phyloP scores from a whole-genome alignment of 208 protist species.

The Naegleria lovaniensis region DNA sequence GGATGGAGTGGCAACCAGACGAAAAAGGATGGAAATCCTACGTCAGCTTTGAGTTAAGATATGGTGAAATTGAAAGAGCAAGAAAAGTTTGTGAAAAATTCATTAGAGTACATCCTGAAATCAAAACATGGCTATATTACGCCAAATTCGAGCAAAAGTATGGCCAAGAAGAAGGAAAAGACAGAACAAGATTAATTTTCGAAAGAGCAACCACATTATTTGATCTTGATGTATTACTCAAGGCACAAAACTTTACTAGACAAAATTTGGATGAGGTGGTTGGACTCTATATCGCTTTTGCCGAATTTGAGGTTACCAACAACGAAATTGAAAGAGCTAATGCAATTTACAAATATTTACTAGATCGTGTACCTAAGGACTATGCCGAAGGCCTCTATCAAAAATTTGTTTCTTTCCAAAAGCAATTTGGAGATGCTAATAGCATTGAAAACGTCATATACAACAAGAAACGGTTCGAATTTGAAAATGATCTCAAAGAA shows the following conservation, averaged over 20 bases:
- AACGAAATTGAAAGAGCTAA: conserved; percentile 63
- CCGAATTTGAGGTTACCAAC: conserved; percentile 67
- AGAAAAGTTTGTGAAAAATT: conserved; percentile 43
- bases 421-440: conserved; percentile 59
- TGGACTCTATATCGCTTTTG: conserved; percentile 68
- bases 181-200: conserved; percentile 36
- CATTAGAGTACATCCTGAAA: conserved; percentile 56
- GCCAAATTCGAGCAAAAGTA: conserved; percentile 68
- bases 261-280: conserved; percentile 35
- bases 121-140: conserved; percentile 75
- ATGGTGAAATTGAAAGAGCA: conserved; percentile 38
- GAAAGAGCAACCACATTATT: conserved; percentile 35
- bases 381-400: conserved; percentile 59
- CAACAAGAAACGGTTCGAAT: conserved; percentile 67
- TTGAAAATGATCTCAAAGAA: conserved; percentile 66
- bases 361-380: conserved; percentile 56
- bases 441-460: conserved; percentile 79
- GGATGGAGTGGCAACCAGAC: conserved; percentile 82
- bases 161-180: conserved; percentile 31
- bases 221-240: conserved; percentile 33
- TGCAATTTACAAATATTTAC: conserved; percentile 74
- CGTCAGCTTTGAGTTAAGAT: conserved; percentile 77
- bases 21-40: conserved; percentile 81
- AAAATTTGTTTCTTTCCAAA: conserved; percentile 68
- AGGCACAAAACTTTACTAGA: background rate